Base-by-base conservation (phyloP, 1,139 yeast species). In the Scheffersomyces quercinus region DNA sequence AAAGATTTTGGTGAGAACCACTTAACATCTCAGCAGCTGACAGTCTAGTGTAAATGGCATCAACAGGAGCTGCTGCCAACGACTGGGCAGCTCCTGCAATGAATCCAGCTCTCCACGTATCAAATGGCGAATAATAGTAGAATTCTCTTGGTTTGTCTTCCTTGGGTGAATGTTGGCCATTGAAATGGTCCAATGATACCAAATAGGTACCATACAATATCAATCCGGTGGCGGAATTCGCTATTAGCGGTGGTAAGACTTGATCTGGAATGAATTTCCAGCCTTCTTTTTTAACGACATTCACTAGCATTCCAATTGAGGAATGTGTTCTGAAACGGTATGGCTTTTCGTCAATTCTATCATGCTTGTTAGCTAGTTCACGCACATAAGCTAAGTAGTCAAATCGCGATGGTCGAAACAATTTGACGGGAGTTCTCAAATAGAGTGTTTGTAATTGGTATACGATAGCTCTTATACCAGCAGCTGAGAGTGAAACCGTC, bases 21-120 rank as follows among this genome's bases (percentile, higher is more conserved):
- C 76, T 76, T 24, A 89, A 65, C 49, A 89, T 68, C 52, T 88
- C 96, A 5, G 85, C 78, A 1, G 89, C 85, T 2, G 83, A 75
- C 58, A 90, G 87, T 53, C 97, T 73, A 1, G 96, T 82, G 55
- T 86, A 88, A 6, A 91, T 83, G 7, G 97, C 97, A 64, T 91
- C 97, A 3, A 91, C 77, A 0, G 98, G 98, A 2, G 97, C 95
- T 1, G 97, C 96, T 1, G 90, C 93, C n/a, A 88, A 67, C 13
- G 96, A 86, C 55, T 93, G 97, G 11, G 83, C 81, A 0, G 84
- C 81, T 1, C 97, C 97, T 0, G 97, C 97, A 0, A 88, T 54
- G 46, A 84, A 82, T 0, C 98, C 98, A 0, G 97, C 89, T 42
- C 80, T 65, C 69, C 89, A 81, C 0, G 95, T 82, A 56, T 86